Evolutionary conservation across 371 early-diverging fungal species (phyloP).

Genomic region (Apophysomyces elegans): DNA sequence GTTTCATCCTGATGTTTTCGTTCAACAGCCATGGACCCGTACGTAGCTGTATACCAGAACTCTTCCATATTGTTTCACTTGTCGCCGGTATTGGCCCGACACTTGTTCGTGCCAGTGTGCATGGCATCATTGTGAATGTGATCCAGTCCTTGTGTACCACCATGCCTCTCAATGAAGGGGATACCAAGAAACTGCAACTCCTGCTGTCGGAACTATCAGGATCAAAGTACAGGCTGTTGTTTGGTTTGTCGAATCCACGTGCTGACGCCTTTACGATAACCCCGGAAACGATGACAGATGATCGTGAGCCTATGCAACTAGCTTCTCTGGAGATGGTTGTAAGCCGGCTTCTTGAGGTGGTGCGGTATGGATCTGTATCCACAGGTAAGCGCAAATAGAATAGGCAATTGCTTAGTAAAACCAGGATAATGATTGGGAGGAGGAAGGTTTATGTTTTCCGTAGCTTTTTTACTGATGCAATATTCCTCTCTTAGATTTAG

Average conservation of each 20-base stretch:
- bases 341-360: constrained; percentile 78
- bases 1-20: constrained; percentile 87
- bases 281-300: constrained; percentile 67
- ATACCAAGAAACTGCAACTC: constrained; percentile 61
- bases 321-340: constrained; percentile 81
- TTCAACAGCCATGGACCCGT: constrained; percentile 82
- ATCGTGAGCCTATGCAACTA: constrained; percentile 72
- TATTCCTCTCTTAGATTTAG: constrained; percentile 53
- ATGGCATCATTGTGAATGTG: constrained; percentile 89
- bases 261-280: constrained; percentile 74
- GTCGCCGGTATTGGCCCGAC: constrained; percentile 87
- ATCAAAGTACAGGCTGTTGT: constrained; percentile 76
- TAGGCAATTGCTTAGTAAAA: neutral
- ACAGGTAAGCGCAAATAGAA: constrained; percentile 49
- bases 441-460: neutral
- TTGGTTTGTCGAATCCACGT: constrained; percentile 77
- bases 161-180: constrained; percentile 67
- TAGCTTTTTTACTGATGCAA: neutral
- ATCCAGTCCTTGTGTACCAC: constrained; percentile 87
- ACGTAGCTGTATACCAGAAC: constrained; percentile 84
- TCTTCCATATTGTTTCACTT: constrained; percentile 83
- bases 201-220: constrained; percentile 76
- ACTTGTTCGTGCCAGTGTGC: constrained; percentile 85
- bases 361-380: constrained; percentile 78
- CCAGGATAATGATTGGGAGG: too few species aligned